Evolutionary conservation across 2,329 filamentous ascomycete species (phyloP).

Genomic region (Botrytis squamosa): DNA sequence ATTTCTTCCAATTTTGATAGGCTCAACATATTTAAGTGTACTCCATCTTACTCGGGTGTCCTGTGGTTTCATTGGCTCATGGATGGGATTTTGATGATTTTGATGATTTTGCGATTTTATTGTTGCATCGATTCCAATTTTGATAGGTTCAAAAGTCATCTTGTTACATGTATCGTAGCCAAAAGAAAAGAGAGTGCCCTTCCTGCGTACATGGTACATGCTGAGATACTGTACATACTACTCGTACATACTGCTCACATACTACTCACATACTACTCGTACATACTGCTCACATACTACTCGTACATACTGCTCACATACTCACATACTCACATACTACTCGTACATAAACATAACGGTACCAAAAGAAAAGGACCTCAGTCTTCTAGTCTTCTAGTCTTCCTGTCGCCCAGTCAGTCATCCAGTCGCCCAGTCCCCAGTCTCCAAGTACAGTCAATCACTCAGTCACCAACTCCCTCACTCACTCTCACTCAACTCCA

Average conservation of each 20-base stretch:
- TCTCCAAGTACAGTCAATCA: background rate
- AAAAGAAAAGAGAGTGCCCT: background rate
- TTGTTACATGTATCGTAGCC: background rate
- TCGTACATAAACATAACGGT: background rate
- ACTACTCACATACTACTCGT: no score
- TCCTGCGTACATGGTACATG: background rate
- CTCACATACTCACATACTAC: background rate
- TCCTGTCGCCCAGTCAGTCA: no score
- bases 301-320: background rate
- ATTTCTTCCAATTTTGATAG: background rate
- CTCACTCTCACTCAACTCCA: background rate
- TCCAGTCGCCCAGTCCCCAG: background rate
- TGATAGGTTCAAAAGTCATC: background rate
- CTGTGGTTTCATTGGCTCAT: background rate
- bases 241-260: background rate
- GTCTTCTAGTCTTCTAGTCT: background rate
- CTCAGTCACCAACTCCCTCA: background rate
- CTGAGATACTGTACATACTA: no score
- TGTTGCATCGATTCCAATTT: background rate
- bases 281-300: background rate
- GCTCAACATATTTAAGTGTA: background rate
- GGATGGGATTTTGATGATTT: background rate
- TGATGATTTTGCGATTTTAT: background rate
- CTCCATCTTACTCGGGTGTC: background rate
- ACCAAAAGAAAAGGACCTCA: background rate